Conservation (phyloP, 2,329 filamentous ascomycete species). For the Podosphaera xanthii region DNA sequence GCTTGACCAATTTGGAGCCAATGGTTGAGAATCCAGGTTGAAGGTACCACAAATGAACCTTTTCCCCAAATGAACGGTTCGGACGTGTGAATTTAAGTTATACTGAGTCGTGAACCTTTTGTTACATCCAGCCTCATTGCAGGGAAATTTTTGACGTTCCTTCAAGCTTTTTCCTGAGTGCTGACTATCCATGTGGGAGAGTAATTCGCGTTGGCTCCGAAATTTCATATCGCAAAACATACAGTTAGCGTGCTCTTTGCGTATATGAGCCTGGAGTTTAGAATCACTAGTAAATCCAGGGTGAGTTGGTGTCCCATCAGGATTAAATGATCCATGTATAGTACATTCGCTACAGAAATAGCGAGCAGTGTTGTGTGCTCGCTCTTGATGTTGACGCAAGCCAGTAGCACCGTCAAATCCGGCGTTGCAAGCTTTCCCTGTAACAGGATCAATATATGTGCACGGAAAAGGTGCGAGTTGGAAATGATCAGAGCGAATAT, state of each 20-base stretch:
- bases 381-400: conserved; percentile 46
- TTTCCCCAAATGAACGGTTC: conserved; percentile 51
- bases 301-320: conserved; percentile 20
- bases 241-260: conserved; percentile 52
- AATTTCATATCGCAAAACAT: conserved; percentile 49
- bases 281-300: conserved; percentile 49
- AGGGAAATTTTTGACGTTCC: conserved; percentile 41
- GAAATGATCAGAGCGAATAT: conserved; percentile 57
- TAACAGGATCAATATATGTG: conserved; percentile 28
- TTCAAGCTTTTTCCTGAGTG: conserved; percentile 42
- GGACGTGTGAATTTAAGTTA: conserved; percentile 65
- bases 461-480: conserved; percentile 51
- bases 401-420: conserved; percentile 53
- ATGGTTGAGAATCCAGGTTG: conserved; percentile 32
- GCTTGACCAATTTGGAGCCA: conserved; percentile 40
- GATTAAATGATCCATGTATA: conserved; percentile 14
- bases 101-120: conserved; percentile 62
- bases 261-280: conserved; percentile 51
- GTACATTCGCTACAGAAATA: conserved; percentile 62
- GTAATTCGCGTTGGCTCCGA: conserved; percentile 40
- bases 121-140: conserved; percentile 43
- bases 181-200: conserved; percentile 54
- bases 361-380: conserved; percentile 43
- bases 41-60: conserved; percentile 60
- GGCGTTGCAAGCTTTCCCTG: conserved; percentile 33